Percentiles rank a stretch among this genome's conserved stretches.
Evolutionary conservation across 805 yeast genomes (phyloP).

Genomic region (Ogataea naganishii): DNA sequence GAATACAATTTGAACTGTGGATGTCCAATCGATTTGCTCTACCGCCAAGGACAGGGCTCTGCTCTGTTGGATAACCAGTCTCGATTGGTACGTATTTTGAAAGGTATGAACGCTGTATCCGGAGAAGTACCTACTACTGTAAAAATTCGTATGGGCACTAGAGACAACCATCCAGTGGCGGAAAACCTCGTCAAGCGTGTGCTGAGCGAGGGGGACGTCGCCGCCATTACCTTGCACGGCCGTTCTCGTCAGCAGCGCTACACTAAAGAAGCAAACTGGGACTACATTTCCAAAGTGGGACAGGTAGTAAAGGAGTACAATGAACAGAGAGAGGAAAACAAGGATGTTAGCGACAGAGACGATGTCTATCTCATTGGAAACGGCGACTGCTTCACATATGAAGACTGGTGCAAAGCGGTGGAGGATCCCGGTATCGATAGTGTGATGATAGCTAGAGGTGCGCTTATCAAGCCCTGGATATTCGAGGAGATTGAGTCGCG

Average conservation of each 20-base stretch:
- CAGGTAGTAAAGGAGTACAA: conserved; percentile 51
- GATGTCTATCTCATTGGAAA: conserved; percentile 86
- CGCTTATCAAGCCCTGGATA: conserved; percentile 97
- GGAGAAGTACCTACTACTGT: conserved; percentile 91
- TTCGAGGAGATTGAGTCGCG: conserved; percentile 89
- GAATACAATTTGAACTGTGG: conserved; percentile 93
- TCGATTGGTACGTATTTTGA: conserved; percentile 64
- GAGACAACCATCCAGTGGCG: conserved; percentile 85
- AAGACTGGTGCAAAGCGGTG: conserved; percentile 79
- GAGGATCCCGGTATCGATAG: conserved; percentile 69
- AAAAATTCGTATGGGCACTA: conserved; percentile 87
- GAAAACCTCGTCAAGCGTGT: conserved; percentile 61
- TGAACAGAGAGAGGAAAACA: conserved; percentile 48
- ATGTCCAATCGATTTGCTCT: conserved; percentile 94
- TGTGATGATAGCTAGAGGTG: conserved; percentile 97
- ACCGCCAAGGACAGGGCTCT: conserved; percentile 91
- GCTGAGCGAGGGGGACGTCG: conserved; percentile 71
- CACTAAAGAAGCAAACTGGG: conserved; percentile 90
- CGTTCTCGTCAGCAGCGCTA: conserved; percentile 95
- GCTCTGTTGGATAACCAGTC: conserved; percentile 89
- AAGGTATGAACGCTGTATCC: conserved; percentile 81
- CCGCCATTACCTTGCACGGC: conserved; percentile 92
- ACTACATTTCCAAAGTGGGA: conserved; percentile 71
- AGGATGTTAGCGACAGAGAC: conserved; percentile 45
- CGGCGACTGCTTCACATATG: conserved; percentile 83